Evolutionary conservation across 2,329 filamentous ascomycete genomes (phyloP).

Genomic region (Lecanosticta acicola): DNA sequence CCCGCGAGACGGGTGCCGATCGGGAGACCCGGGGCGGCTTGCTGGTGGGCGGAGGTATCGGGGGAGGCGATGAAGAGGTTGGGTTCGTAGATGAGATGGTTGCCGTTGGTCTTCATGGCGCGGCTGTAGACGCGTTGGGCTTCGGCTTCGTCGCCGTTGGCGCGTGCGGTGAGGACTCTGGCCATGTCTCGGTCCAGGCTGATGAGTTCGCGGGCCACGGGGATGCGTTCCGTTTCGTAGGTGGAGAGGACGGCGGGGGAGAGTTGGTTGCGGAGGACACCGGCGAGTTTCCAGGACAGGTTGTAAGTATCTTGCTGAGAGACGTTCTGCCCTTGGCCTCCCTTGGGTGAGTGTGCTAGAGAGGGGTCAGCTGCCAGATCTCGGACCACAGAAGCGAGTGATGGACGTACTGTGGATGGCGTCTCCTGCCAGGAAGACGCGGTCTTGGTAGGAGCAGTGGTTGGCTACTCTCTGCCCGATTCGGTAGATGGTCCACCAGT

Average conservation of each 20-base stretch:
- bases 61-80: slow-evolving; percentile 1
- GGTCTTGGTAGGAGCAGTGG: slow-evolving; percentile 49
- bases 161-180: slow-evolving; percentile 15
- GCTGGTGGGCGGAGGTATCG: not conserved
- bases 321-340: slow-evolving; percentile 37
- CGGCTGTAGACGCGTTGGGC: slow-evolving; percentile 12
- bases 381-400: not conserved
- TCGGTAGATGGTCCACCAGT: slow-evolving; percentile 58
- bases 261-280: slow-evolving; percentile 12
- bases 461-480: slow-evolving; percentile 61
- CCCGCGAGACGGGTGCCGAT: slow-evolving; percentile 9
- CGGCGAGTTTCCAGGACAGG: slow-evolving; percentile 21
- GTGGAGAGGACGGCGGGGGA: slow-evolving; percentile 15
- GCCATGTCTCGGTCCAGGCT: slow-evolving; percentile 17
- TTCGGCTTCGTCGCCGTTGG: slow-evolving; percentile 6
- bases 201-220: slow-evolving; percentile 20
- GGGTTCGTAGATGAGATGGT: not conserved
- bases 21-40: not conserved
- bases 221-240: slow-evolving; percentile 19
- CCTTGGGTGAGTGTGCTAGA: slow-evolving; percentile 29
- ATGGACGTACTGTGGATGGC: slow-evolving; percentile 26
- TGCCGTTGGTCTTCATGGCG: not conserved
- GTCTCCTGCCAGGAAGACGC: slow-evolving; percentile 37
- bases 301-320: slow-evolving; percentile 32
- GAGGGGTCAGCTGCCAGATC: not conserved